phyloP scores from a whole-genome alignment of 208 protist genomes.

The Acanthamoeba sp. region DNA sequence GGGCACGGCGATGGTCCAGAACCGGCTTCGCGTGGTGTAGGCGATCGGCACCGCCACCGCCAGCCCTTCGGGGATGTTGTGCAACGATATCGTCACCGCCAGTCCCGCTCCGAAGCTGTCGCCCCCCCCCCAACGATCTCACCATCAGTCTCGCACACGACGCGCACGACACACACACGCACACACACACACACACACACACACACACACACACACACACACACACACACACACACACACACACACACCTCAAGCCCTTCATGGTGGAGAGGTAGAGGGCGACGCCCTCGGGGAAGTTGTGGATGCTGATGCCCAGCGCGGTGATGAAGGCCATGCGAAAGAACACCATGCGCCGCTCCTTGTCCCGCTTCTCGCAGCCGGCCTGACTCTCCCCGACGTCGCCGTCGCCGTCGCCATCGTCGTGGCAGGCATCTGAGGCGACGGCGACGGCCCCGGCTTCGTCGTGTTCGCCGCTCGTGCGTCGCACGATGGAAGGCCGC shows the following conservation, averaged over 20 bases:
- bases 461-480: neutral
- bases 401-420: neutral
- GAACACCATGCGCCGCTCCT: conserved; percentile 19
- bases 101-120: conserved; percentile 68
- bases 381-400: neutral
- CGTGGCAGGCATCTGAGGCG: too few relatives aligned
- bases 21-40: conserved; percentile 30
- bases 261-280: conserved; percentile 75
- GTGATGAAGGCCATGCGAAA: conserved; percentile 1
- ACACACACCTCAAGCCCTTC: conserved; percentile 50
- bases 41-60: conserved; percentile 74
- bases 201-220: too few relatives aligned
- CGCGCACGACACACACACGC: too few relatives aligned
- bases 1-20: neutral
- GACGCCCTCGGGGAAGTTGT: conserved; percentile 84
- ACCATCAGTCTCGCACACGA: too few relatives aligned
- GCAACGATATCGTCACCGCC: conserved; percentile 79
- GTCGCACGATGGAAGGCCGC: neutral
- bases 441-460: neutral
- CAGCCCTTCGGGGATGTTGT: conserved; percentile 85
- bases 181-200: too few relatives aligned
- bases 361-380: neutral
- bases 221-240: neutral
- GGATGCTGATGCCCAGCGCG: conserved; percentile 77
- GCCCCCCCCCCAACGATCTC: neutral